Evolutionary conservation across 73 alveolate genomes (phyloP).

Genomic region (Uronychia setigera): DNA sequence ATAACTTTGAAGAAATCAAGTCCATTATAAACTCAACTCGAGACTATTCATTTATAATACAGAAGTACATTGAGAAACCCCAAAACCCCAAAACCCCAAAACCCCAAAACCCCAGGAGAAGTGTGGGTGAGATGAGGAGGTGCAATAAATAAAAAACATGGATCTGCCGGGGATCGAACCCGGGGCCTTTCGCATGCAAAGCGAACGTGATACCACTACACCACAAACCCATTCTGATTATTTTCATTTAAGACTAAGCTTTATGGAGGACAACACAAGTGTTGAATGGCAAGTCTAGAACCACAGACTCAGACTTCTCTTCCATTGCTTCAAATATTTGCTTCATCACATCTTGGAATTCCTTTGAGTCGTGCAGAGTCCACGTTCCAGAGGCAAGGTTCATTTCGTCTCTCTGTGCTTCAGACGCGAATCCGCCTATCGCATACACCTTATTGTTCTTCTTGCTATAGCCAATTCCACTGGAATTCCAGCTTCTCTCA

Average conservation of each 20-base stretch:
- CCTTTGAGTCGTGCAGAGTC: too few species aligned
- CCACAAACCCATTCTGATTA: constrained; percentile 70
- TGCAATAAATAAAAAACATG: constrained; percentile 33
- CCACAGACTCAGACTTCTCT: neutral
- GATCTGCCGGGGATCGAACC: constrained; percentile 91
- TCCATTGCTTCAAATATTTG: neutral
- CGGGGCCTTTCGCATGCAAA: constrained; percentile 93
- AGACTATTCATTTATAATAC: too few species aligned
- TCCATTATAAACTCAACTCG: too few species aligned
- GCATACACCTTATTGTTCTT: neutral
- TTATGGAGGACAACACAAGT: neutral
- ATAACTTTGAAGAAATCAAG: too few species aligned
- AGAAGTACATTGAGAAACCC: too few species aligned
- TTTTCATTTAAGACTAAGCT: neutral
- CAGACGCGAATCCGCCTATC: neutral
- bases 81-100: too few species aligned
- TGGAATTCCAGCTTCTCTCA: neutral
- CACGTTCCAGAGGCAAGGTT: too few species aligned
- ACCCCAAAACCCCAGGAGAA: too few species aligned
- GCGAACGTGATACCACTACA: constrained; percentile 92
- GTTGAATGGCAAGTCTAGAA: neutral
- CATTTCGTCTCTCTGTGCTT: neutral
- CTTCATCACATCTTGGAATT: neutral
- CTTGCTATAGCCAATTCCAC: neutral
- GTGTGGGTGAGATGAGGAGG: neutral